phyloP scores from a whole-genome alignment of 2,329 filamentous ascomycete species.

The Sarocladiaceae sp. region DNA sequence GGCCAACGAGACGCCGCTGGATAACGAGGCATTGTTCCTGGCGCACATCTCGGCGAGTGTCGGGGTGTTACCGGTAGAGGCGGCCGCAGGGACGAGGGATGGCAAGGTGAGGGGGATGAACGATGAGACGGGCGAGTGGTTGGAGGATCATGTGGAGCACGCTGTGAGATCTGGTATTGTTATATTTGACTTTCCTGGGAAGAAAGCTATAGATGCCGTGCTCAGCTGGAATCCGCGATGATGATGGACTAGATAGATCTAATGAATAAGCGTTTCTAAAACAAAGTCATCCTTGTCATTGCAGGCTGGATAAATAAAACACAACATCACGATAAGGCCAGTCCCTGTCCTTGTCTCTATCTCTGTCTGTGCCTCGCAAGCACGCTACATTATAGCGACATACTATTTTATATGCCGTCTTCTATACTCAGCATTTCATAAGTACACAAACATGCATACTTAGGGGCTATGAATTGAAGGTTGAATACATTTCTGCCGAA shows the following conservation, averaged over 20 bases:
- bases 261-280: neutral
- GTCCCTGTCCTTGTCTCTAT: too few species aligned
- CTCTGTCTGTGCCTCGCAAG: too few species aligned
- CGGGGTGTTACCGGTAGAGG: conserved; percentile 42
- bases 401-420: too few species aligned
- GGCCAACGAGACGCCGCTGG: conserved; percentile 25
- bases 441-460: too few species aligned
- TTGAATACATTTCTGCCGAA: too few species aligned
- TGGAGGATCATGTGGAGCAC: conserved; percentile 21
- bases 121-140: conserved; percentile 40
- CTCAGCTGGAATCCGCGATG: conserved; percentile 30
- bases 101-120: conserved; percentile 40
- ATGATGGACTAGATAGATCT: conserved; percentile 15
- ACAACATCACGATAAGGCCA: too few species aligned
- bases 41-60: conserved; percentile 42
- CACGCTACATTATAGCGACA: too few species aligned
- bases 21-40: conserved; percentile 34
- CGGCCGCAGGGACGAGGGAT: conserved; percentile 40
- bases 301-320: too few species aligned
- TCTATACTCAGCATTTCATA: too few species aligned
- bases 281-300: too few species aligned
- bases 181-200: conserved; percentile 43
- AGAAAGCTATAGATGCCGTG: conserved; percentile 33
- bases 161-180: conserved; percentile 35
- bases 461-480: too few species aligned